These are phyloP conservation scores for Pseudogymnoascus sp. DNA, from an alignment of 2,329 filamentous ascomycete genomes.

Conservation along the genomic window DNA sequence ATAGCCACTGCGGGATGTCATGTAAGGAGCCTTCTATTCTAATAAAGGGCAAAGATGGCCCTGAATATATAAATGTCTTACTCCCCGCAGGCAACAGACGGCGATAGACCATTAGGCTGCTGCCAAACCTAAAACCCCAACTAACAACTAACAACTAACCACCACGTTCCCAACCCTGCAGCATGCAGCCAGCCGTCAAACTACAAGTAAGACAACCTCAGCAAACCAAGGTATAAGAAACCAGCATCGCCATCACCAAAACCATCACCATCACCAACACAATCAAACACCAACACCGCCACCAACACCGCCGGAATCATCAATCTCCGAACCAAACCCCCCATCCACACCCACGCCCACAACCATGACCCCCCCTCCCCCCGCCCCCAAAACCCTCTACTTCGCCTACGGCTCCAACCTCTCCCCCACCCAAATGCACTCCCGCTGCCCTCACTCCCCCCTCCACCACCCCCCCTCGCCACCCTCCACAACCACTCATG, in stretches of 20 bases:
- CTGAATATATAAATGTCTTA: not conserved
- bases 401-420: constrained; percentile 68
- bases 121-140: not conserved
- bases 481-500: constrained; percentile 49
- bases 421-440: constrained; percentile 54
- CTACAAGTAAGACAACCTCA: not conserved
- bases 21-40: not conserved
- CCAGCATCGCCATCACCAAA: too few relatives aligned
- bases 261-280: not conserved
- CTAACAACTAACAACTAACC: not conserved
- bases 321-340: not conserved
- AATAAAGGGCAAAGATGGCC: not conserved
- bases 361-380: not conserved
- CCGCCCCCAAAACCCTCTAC: constrained; percentile 37
- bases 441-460: constrained; percentile 44
- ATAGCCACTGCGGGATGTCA: not conserved
- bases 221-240: not conserved
- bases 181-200: not conserved
- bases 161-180: not conserved
- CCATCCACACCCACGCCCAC: not conserved
- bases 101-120: not conserved
- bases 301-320: not conserved
- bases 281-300: not conserved
- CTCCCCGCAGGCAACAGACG: not conserved
- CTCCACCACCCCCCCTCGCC: constrained; percentile 44